Conservation (phyloP, 345 rosid species). For the Eucalyptus microcorys region DNA sequence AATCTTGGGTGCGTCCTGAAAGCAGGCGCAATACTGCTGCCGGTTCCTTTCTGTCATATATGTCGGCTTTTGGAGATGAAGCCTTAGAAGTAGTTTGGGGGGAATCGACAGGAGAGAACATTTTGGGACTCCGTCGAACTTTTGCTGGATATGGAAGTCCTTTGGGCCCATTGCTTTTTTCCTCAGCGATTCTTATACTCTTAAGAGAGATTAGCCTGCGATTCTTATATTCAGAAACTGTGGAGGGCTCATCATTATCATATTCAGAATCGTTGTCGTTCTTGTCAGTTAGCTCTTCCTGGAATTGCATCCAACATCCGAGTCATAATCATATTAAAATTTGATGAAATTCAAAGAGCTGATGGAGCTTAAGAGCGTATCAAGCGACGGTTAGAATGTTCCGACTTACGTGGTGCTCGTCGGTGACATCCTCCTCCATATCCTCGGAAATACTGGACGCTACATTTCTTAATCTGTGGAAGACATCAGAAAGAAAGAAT, state of each 20-base stretch:
- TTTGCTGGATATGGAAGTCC: neutral
- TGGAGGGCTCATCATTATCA: conserved; percentile 12
- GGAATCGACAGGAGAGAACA: conserved; percentile 19
- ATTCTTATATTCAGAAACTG: conserved; percentile 7
- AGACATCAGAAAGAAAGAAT: neutral
- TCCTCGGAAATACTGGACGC: conserved; percentile 5
- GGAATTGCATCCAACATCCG: neutral
- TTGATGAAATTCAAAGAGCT: neutral
- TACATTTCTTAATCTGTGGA: conserved; percentile 7
- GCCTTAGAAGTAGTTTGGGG: conserved; percentile 16
- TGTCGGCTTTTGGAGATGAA: conserved; percentile 16
- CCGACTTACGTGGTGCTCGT: conserved; percentile 26
- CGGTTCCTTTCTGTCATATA: conserved; percentile 6
- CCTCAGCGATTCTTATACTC: neutral
- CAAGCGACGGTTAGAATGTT: neutral
- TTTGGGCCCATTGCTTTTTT: neutral
- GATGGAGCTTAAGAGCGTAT: neutral
- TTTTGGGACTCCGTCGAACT: neutral
- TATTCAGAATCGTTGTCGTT: conserved; percentile 9
- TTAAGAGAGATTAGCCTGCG: neutral
- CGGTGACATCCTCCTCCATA: conserved; percentile 11
- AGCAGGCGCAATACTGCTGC: conserved; percentile 10
- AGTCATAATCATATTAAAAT: neutral
- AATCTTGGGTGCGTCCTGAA: conserved; percentile 12
- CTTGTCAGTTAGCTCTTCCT: conserved; percentile 21